These are phyloP conservation scores for Globisporangium megalacanthum DNA, from an alignment of 352 stramenopile genomes.

Conservation along the genomic window DNA sequence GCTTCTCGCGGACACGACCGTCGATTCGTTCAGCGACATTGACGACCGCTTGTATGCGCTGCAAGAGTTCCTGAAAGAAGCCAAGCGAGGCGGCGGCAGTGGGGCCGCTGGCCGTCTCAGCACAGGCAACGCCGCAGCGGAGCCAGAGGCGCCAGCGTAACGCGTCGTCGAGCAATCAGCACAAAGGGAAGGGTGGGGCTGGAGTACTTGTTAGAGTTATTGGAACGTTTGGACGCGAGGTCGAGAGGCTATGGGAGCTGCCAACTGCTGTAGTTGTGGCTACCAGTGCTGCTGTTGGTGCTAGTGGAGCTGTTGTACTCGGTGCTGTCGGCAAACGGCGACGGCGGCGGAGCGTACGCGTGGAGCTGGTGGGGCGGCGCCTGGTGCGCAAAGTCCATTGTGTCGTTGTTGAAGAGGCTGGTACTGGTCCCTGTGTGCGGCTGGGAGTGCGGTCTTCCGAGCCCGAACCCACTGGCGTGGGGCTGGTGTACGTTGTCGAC, in stretches of 20 bases:
- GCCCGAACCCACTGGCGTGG: slow-evolving; percentile 1
- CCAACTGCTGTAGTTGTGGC: slow-evolving; percentile 9
- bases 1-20: slow-evolving; percentile 49
- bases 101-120: neutral
- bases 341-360: slow-evolving; percentile 2
- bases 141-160: neutral
- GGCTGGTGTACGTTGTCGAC: neutral
- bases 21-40: slow-evolving; percentile 82
- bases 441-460: neutral
- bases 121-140: neutral
- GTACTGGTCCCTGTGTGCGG: neutral
- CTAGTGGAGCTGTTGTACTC: neutral
- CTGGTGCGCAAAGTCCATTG: slow-evolving; percentile 8
- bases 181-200: too few relatives aligned
- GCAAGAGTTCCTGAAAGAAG: slow-evolving; percentile 77
- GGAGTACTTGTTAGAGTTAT: slow-evolving; percentile 1
- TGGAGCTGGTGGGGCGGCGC: neutral
- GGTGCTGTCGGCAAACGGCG: slow-evolving; percentile 1
- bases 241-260: slow-evolving; percentile 5
- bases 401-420: slow-evolving; percentile 1
- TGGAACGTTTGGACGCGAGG: neutral
- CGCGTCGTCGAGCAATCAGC: neutral
- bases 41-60: slow-evolving; percentile 78
- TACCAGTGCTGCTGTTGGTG: neutral
- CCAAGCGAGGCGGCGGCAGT: slow-evolving; percentile 41